phyloP scores from a whole-genome alignment of 192 early-diverging fungal species.

The Coemansia sp. region DNA sequence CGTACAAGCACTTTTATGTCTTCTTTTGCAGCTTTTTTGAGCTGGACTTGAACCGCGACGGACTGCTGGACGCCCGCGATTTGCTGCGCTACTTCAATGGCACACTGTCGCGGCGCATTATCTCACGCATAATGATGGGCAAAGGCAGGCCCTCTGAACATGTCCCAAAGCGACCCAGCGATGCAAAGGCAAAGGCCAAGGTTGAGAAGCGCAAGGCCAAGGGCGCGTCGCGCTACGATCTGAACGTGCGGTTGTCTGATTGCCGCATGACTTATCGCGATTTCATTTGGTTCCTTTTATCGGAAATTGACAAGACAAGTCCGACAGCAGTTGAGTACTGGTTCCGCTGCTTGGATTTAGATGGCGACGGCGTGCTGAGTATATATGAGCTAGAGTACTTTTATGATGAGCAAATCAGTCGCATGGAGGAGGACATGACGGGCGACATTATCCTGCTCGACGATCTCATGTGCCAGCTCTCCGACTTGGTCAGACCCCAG shows the following conservation, averaged over 20 bases:
- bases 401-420: constrained; percentile 77
- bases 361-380: constrained; percentile 83
- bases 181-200: constrained; percentile 15
- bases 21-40: constrained; percentile 98
- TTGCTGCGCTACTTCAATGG: constrained; percentile 72
- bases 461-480: constrained; percentile 55
- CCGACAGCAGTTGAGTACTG: constrained; percentile 71
- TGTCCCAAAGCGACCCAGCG: neutral
- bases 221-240: constrained; percentile 36
- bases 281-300: constrained; percentile 85
- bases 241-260: constrained; percentile 42
- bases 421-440: constrained; percentile 59
- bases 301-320: constrained; percentile 75
- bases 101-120: constrained; percentile 66
- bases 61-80: constrained; percentile 68
- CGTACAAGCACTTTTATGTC: constrained; percentile 98
- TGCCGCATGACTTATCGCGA: constrained; percentile 76
- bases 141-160: constrained; percentile 52
- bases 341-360: constrained; percentile 92
- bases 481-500: constrained; percentile 49
- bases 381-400: constrained; percentile 85
- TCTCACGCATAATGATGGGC: constrained; percentile 74
- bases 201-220: constrained; percentile 29
- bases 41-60: constrained; percentile 86
- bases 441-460: constrained; percentile 51